phyloP scores from a whole-genome alignment of 2,329 filamentous ascomycete species.

The Fusarium sp. region DNA sequence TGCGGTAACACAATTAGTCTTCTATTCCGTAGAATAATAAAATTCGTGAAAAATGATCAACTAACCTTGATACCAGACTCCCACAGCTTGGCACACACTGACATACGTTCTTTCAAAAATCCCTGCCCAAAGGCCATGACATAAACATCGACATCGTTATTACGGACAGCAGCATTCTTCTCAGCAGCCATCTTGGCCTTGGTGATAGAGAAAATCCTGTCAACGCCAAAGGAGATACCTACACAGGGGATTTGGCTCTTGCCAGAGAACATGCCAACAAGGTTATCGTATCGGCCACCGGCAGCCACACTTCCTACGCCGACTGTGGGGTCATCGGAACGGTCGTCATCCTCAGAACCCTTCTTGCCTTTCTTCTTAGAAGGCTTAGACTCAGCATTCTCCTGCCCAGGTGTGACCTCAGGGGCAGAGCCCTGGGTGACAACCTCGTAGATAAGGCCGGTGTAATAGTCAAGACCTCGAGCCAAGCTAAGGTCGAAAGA shows the following conservation, averaged over 20 bases:
- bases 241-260: slow-evolving; percentile 78
- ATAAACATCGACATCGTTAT: slow-evolving; percentile 87
- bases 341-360: slow-evolving; percentile 69
- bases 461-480: slow-evolving; percentile 93
- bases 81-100: slow-evolving; percentile 81
- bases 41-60: slow-evolving; percentile 3
- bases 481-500: slow-evolving; percentile 93
- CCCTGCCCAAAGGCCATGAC: slow-evolving; percentile 96
- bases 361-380: slow-evolving; percentile 65
- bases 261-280: slow-evolving; percentile 93
- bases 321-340: slow-evolving; percentile 81
- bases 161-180: slow-evolving; percentile 60
- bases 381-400: slow-evolving; percentile 52
- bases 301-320: slow-evolving; percentile 90
- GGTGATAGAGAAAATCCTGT: slow-evolving; percentile 93
- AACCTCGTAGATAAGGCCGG: slow-evolving; percentile 90
- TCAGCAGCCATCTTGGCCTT: slow-evolving; percentile 77
- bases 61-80: slow-evolving; percentile 84
- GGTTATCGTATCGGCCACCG: slow-evolving; percentile 90
- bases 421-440: slow-evolving; percentile 82
- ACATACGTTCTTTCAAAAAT: slow-evolving; percentile 87
- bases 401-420: slow-evolving; percentile 53
- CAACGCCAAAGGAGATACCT: slow-evolving; percentile 88
- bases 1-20: slow-evolving; percentile 46
- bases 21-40: slow-evolving; percentile 23